phyloP scores from a whole-genome alignment of 495 filamentous ascomycete species.

The Chlorociboria aeruginascens region DNA sequence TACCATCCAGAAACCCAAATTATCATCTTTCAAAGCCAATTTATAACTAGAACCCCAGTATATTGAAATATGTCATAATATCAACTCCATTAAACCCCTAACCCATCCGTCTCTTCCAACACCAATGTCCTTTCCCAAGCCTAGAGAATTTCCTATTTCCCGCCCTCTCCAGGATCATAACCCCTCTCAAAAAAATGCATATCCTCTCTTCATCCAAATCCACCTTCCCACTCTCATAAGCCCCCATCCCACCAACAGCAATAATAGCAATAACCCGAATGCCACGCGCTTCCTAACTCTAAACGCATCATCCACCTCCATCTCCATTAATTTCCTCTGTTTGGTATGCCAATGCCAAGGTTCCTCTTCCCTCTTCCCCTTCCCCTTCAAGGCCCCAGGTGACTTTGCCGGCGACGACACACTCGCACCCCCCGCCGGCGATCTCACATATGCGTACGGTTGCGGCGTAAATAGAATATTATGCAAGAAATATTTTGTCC shows the following conservation, averaged over 20 bases:
- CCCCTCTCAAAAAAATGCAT: background rate
- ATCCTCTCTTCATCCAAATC: background rate
- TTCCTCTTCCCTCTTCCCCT: conserved; percentile 5
- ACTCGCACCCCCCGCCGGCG: background rate
- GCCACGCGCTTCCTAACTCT: conserved; percentile 30
- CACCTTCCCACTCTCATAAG: background rate
- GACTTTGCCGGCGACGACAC: background rate
- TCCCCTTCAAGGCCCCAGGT: background rate
- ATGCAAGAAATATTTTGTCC: conserved; percentile 6
- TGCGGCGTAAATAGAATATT: conserved; percentile 15
- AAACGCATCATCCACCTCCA: conserved; percentile 40
- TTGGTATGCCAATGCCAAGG: conserved; percentile 37
- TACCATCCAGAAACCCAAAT: no score
- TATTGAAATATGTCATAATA: no score
- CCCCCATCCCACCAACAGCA: conserved; percentile 14
- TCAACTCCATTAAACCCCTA: background rate
- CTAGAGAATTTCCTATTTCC: background rate
- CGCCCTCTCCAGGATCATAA: background rate
- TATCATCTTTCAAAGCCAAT: no score
- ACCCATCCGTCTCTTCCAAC: background rate
- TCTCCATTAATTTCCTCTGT: conserved; percentile 35
- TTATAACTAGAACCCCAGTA: background rate
- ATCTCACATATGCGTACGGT: conserved; percentile 14
- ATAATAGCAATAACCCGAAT: conserved; percentile 18
- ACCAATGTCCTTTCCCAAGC: no score